These are phyloP conservation scores for Gaertneriomyces semiglobifer DNA, from an alignment of 192 early-diverging fungal species.

Conservation along the genomic window DNA sequence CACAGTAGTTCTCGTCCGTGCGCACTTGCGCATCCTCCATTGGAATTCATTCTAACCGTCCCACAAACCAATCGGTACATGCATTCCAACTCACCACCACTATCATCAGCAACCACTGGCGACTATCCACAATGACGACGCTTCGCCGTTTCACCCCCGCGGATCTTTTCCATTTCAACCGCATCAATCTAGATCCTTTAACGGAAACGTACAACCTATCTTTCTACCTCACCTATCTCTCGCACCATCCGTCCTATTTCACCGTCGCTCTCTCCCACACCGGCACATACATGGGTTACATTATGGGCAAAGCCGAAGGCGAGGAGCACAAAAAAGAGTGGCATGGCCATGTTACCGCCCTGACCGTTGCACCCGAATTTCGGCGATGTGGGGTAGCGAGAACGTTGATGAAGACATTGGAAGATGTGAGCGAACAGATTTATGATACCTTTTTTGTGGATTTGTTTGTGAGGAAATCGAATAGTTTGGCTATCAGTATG, in stretches of 20 bases:
- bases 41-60: too few species aligned
- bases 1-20: too few species aligned
- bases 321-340: constrained; percentile 62
- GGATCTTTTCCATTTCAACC: constrained; percentile 91
- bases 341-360: constrained; percentile 98
- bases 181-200: constrained; percentile 83
- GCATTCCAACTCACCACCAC: too few species aligned
- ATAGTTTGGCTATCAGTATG: constrained; percentile 86
- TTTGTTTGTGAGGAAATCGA: constrained; percentile 92
- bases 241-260: constrained; percentile 93
- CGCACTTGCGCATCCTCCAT: too few species aligned
- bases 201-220: constrained; percentile 95
- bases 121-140: constrained; percentile 39
- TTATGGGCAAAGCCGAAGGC: constrained; percentile 98
- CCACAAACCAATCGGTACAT: too few species aligned
- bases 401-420: constrained; percentile 83
- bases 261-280: constrained; percentile 72
- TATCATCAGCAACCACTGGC: background rate
- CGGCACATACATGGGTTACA: constrained; percentile 78
- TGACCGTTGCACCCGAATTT: constrained; percentile 94
- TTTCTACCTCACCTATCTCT: constrained; percentile 91
- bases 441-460: constrained; percentile 93
- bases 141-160: constrained; percentile 73
- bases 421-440: constrained; percentile 85
- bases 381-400: constrained; percentile 86